Evolutionary conservation across 106 monocot genomes (phyloP), one percentile per base, ranked within the genome.

Genomic region (Narthecium ossifragum): DNA sequence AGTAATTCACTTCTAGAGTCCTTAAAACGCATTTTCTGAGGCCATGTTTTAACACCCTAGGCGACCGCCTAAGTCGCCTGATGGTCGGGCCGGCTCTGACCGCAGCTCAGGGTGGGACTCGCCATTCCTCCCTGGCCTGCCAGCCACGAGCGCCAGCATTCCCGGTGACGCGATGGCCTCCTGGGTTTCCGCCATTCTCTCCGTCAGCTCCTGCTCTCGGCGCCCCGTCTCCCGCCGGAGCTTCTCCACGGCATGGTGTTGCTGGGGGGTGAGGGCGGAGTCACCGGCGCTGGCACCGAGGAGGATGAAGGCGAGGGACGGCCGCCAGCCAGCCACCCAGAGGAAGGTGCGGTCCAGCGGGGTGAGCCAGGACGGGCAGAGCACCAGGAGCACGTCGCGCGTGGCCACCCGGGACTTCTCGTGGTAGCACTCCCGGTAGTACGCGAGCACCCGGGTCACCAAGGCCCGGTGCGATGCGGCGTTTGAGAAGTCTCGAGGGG

Each of bases 341-440:
- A 78, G 52, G 61, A 78, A 78, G 67, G 61, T 59, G 33, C 78
- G 60, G 57, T 78, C 78, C 31, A 72, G 30, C 12, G 78, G 68
- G 27, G 72, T 73, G 56, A 78, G 73, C 62, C 68, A 78, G 21
- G 27, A n/a, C 1, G 72, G 72, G 55, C 55, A 61, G 56, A 78
- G 51, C 9, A 61, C 66, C 23, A 20, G 50, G 2, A 78, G 53
- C 4, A 78, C 57, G 41, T 78, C 61, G 31, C 34, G 51, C 32
- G 70, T 43, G 31, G 76, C 76, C 14, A 68, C 31, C 5, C 50
- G 66, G 24, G 67, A 52, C 27, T 67, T 72, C 61, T 47, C 54
- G 23, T 27, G 36, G 66, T 67, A 62, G 78, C 68, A 78, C 2
- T 46, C 61, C 5, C 40, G 46, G 62, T 70, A 41, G 55, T 67